A percentile compares a stretch with the other conserved stretches of the same genome.
Conservation (phyloP, 2,329 filamentous ascomycete species). For the Podosphaera fusca region DNA sequence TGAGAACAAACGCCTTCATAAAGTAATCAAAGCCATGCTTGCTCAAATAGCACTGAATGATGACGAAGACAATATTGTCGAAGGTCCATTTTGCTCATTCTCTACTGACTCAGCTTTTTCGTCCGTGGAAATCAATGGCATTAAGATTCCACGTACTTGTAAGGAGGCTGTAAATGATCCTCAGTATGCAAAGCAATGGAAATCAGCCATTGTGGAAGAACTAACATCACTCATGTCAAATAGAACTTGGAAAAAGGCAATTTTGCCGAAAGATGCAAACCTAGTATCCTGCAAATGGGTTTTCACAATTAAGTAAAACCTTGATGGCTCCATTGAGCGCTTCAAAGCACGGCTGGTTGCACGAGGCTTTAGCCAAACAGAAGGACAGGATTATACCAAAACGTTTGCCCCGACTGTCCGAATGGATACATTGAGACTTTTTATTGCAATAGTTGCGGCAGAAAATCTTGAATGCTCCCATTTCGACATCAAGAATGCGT, state of each 20-base stretch:
- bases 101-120: neutral
- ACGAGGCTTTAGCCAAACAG: neutral
- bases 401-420: neutral
- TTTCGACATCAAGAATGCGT: neutral
- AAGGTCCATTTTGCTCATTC: neutral
- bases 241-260: neutral
- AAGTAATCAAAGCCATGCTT: neutral
- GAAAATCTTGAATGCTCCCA: neutral
- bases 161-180: neutral
- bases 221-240: neutral
- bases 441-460: neutral
- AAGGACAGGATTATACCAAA: neutral
- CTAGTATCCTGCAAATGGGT: neutral
- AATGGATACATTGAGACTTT: neutral
- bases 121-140: too few species aligned
- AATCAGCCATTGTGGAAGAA: neutral
- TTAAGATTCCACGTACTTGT: neutral
- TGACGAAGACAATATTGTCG: neutral
- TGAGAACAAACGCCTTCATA: neutral
- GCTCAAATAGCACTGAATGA: neutral
- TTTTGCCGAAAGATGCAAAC: neutral
- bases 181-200: neutral
- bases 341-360: neutral
- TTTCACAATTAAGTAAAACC: neutral
- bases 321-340: neutral